Conservation (phyloP, 106 monocot genomes). For the Platanthera guangdongensis region DNA sequence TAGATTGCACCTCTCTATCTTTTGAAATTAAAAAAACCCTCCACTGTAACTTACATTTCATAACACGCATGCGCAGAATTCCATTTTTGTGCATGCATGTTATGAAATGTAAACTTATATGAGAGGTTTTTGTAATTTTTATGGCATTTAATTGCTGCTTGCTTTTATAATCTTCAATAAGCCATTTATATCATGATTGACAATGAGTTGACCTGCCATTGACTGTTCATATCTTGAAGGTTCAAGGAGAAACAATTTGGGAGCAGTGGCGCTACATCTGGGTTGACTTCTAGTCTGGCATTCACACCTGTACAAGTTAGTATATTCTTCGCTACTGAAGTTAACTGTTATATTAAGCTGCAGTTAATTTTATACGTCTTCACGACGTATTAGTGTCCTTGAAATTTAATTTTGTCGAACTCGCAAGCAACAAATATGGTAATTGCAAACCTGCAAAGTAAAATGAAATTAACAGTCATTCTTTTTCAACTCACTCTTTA, state of each 20-base stretch:
- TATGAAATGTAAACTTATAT: no score
- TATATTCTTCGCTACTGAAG: neutral
- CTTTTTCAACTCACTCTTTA: neutral
- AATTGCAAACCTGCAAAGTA: neutral
- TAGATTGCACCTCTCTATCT: no score
- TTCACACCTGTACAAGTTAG: constrained; percentile 97
- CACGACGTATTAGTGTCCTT: neutral
- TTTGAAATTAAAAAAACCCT: no score
- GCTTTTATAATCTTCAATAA: neutral
- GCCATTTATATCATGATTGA: neutral
- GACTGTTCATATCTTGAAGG: constrained; percentile 27
- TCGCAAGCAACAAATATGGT: neutral
- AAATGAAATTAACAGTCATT: neutral
- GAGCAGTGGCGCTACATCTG: constrained; percentile 86
- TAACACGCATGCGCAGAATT: no score
- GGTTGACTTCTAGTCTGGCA: constrained; percentile 89
- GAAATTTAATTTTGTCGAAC: neutral
- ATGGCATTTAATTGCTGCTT: neutral
- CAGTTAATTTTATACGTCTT: neutral
- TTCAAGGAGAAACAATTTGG: constrained; percentile 83
- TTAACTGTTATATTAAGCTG: neutral
- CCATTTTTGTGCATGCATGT: no score
- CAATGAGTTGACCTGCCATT: neutral
- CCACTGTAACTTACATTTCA: no score
- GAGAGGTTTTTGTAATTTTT: no score